These are phyloP conservation scores for Globisporangium nunn DNA, from an alignment of 352 stramenopile species.

Conservation along the genomic window DNA sequence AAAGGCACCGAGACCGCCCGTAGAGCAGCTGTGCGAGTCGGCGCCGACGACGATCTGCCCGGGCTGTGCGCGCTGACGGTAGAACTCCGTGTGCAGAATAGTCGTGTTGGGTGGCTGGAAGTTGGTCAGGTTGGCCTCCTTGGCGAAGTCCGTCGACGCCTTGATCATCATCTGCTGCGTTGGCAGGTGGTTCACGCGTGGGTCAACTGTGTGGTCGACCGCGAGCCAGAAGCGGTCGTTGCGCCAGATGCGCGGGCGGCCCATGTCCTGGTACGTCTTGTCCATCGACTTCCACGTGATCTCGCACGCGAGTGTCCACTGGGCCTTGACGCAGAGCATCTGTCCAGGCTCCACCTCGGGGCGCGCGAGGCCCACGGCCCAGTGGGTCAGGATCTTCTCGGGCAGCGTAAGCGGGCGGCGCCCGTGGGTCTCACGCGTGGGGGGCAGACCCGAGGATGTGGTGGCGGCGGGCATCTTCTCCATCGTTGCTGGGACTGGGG, in stretches of 20 bases:
- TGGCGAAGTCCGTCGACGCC: conserved; percentile 72
- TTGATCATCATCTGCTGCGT: conserved; percentile 88
- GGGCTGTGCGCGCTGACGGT: conserved; percentile 74
- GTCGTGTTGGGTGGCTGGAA: conserved; percentile 83
- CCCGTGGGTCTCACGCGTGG: conserved; percentile 9
- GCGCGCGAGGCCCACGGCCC: conserved; percentile 57
- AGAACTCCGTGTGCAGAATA: conserved; percentile 86
- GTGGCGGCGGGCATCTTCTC: conserved; percentile 8
- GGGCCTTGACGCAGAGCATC: conserved; percentile 80
- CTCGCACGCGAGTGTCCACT: conserved; percentile 83
- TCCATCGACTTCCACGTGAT: conserved; percentile 88
- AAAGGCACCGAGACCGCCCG: conserved; percentile 69
- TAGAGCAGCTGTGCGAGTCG: conserved; percentile 77
- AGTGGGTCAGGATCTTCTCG: conserved; percentile 81
- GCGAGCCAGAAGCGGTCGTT: conserved; percentile 86
- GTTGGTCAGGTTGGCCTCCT: conserved; percentile 71
- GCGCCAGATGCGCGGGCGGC: conserved; percentile 72
- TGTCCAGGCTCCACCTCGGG: conserved; percentile 58
- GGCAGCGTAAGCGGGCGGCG: conserved; percentile 33
- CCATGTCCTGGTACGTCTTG: conserved; percentile 36
- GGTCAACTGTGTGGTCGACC: conserved; percentile 81
- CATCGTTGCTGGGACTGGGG: neutral
- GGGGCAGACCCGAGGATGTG: neutral
- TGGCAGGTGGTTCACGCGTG: conserved; percentile 73
- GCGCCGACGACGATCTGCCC: conserved; percentile 80